Conservation (phyloP, 2,329 filamentous ascomycete species). For the Cordyceps javanica region DNA sequence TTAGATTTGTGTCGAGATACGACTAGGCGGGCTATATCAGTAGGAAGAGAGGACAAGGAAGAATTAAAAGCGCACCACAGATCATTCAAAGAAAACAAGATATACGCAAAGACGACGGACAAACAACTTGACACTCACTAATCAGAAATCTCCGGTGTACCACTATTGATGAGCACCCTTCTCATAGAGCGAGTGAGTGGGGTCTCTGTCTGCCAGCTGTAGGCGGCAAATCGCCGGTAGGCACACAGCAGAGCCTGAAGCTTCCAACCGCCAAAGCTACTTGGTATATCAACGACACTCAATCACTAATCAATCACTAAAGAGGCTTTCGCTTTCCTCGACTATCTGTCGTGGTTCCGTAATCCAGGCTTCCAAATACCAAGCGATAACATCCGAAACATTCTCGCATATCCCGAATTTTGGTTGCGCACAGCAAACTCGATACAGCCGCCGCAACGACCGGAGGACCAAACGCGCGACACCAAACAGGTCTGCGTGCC, state of each 20-base stretch:
- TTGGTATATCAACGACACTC: not conserved
- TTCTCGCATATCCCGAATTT: not conserved
- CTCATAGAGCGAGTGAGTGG: too few relatives aligned
- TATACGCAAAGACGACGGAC: too few relatives aligned
- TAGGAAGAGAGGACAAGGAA: too few relatives aligned
- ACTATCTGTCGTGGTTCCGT: too few relatives aligned
- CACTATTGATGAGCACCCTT: too few relatives aligned
- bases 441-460: not conserved
- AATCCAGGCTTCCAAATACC: not conserved
- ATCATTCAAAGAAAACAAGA: too few relatives aligned
- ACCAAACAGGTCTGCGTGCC: not conserved
- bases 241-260: not conserved
- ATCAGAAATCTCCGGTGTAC: too few relatives aligned
- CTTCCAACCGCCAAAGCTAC: not conserved
- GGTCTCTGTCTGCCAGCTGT: not conserved
- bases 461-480: not conserved
- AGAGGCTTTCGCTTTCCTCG: not conserved
- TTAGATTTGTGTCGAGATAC: too few relatives aligned
- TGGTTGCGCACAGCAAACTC: not conserved
- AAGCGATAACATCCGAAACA: not conserved
- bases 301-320: not conserved
- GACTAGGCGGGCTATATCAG: too few relatives aligned
- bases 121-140: too few relatives aligned
- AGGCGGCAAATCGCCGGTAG: constrained; percentile 8
- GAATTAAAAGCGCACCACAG: too few relatives aligned